Base-by-base conservation (phyloP, 352 stramenopile genomes). In the Globisporangium nodosum region DNA sequence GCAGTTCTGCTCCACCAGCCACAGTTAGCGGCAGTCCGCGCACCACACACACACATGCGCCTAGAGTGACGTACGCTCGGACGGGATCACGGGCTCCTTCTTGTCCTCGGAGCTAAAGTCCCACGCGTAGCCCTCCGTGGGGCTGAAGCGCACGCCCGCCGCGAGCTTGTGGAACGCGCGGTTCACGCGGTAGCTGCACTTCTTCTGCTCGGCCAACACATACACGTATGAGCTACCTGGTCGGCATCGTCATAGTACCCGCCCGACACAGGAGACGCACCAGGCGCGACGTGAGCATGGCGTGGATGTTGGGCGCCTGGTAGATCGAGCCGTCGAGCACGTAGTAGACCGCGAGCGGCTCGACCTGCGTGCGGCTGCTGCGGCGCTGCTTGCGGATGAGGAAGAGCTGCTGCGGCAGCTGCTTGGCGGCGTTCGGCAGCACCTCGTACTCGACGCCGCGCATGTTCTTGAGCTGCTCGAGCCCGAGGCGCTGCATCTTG, bases 401-500 rank as follows among this genome's bases (percentile, higher is more conserved):
- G 49, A 85, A 96, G 52, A 95, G 80, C 60, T 90, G 82, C 68
- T 94, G 85, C 49, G 85, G 85, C 33, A 96, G 54, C 69, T 94
- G 87, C 70, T 94, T 90, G 64, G 84, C 77, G 24, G 66, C 53
- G 69, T 92, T 94, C 27, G 78, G 85, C 49, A 93, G 72, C 65
- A 96, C 69, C 55, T 92, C 81, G 74, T 95, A 96, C 73, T 96
- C 84, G 76, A 96, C 70, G 59, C 87, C 87, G 47, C 78, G 80
- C 74, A 96, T 85, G 60, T 87, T 92, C 58, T 90, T 89, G 62
- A 96, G 76, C 71, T 94, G 81, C 58, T 96, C 87, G 27, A 93
- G 69, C 4, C 79, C 83, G 11, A 93, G 73, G 1, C 85, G 83
- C 75, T 96, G 87, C 87, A 94, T 94, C 73, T 93, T 93, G 52